These are phyloP conservation scores for Pascua sp. DNA, from an alignment of 1,284 basidiomycete genomes.

Conservation along the genomic window DNA sequence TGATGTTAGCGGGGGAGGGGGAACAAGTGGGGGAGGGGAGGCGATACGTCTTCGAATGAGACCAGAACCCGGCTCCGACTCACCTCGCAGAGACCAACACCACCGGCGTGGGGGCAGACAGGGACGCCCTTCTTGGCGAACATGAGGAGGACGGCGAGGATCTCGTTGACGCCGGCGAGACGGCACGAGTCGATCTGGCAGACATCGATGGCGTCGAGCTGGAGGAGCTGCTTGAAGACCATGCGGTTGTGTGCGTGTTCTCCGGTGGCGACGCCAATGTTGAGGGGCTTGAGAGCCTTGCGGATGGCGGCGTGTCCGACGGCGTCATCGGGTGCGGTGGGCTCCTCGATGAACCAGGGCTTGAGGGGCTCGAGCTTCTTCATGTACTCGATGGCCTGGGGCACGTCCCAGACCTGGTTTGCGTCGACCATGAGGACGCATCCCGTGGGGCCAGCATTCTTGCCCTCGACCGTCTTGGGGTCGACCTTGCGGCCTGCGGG, in stretches of 20 bases:
- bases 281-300: slow-evolving; percentile 65
- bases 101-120: slow-evolving; percentile 88
- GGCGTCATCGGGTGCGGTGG: slow-evolving; percentile 84
- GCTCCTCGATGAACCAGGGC: slow-evolving; percentile 98
- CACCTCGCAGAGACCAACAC: slow-evolving; percentile 87
- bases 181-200: slow-evolving; percentile 93
- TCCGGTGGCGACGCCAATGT: slow-evolving; percentile 90
- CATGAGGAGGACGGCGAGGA: slow-evolving; percentile 89
- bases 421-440: slow-evolving; percentile 95
- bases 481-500: slow-evolving; percentile 55
- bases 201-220: slow-evolving; percentile 92
- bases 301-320: slow-evolving; percentile 57
- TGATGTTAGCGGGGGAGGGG: too few relatives aligned
- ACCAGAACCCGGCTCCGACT: too few relatives aligned
- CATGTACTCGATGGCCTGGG: slow-evolving; percentile 87
- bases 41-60: too few relatives aligned
- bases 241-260: slow-evolving; percentile 95
- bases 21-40: not conserved
- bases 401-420: slow-evolving; percentile 93
- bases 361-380: slow-evolving; percentile 72
- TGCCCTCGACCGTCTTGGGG: slow-evolving; percentile 66
- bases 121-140: slow-evolving; percentile 79
- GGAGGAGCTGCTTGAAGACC: slow-evolving; percentile 94
- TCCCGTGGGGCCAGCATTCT: slow-evolving; percentile 92
- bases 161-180: slow-evolving; percentile 87